Base-by-base conservation (phyloP, 2,329 filamentous ascomycete species). In the Chalaropsis thielavioides region DNA sequence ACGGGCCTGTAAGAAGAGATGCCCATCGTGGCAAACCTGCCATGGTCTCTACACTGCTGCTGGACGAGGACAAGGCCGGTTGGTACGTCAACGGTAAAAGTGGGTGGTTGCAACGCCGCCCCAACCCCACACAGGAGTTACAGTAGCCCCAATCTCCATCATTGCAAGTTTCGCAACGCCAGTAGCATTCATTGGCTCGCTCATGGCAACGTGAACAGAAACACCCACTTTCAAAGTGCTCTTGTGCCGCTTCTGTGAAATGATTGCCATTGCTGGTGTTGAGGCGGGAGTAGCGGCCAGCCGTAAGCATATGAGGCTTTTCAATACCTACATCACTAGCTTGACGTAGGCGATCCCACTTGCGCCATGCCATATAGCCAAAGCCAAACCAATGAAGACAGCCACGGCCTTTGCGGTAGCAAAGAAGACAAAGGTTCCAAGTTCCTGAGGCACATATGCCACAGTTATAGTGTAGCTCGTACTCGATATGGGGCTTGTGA, bases 111-210 rank as follows among this genome's bases (percentile, higher is more conserved):
- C 92, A 97, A 67, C 85, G 88, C 67, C 81, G 81, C 17, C 90
- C 91, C 73, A 87, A 85, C 67, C 92, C 92, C 38, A 96, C 90
- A 69, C 92, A 97, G 67, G 81, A 77, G 70, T 92, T 90, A 75
- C 92, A 97, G 72, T 90, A 96, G 0, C 92, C 92, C 92, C 92
- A 97, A 71, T 95, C 92, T 4, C 90, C 92, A 68, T 94, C 85
- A 70, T 96, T 96, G 75, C 92, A 97, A 31, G 81, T 74, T 67
- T 88, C 84, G 73, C 92, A 97, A 68, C 89, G 86, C 92, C 92
- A 97, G 74, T 89, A 95, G 74, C 90, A 94, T 62, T 87, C 82
- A 70, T 95, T 92, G 0, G 90, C 82, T 77, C 84, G 88, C 0
- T 81, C 78, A 19, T 81, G 77, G 72, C 92, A 96, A 60, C 82